Evolutionary conservation across 2,329 filamentous ascomycete species (phyloP), one percentile per base, ranked within the genome.

Genomic region (Aureobasidium melanogenum): DNA sequence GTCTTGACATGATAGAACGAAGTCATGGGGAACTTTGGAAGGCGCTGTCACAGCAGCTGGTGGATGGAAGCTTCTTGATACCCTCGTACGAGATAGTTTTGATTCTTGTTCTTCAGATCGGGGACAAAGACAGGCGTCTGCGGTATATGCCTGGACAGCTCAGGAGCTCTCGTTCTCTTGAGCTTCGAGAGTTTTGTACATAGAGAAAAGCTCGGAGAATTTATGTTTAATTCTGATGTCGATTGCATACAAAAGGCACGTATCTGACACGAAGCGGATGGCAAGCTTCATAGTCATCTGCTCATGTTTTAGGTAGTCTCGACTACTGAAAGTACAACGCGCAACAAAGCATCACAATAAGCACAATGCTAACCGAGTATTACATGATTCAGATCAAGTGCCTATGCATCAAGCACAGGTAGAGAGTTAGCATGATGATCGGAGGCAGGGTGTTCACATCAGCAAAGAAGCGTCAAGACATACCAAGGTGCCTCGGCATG

Each of bases 1-100:
- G 50, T 4, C 8, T 54, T 54, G 50, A 41, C 34, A 54, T 54
- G 50, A 54, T 54, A 54, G 50, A 41, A 54, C 36, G 50, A 54
- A 54, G 50, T 41, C 50, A 54, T 41, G 50, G 50, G 19, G 10
- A 52, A 34, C 19, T 38, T 51, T 34, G 48, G 28, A 51, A 34
- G 32, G 28, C 4, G 32, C 32, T 36, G 48, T 36, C 12, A 51
- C 48, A 51, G 48, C 48, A 41, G 50, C 22, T n/a, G 22, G 36
- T 28, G 36, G 15, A 41, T 24, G 34, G 36, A n/a, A 19, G 22
- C 30, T 30, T 41, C 30, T 41, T 41, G 48, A 52, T 52, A 52
- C 48, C 48, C 30, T 10, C 19, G 30, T 17, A 38, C 8, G 30
- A 43, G 39, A 43, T 47, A 26, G 24, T 47, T 47, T 28, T 47